Evolutionary conservation across 768 basidiomycete genomes (phyloP), one percentile per base, ranked within the genome.

Genomic region (Thelephora aurantiotincta): DNA sequence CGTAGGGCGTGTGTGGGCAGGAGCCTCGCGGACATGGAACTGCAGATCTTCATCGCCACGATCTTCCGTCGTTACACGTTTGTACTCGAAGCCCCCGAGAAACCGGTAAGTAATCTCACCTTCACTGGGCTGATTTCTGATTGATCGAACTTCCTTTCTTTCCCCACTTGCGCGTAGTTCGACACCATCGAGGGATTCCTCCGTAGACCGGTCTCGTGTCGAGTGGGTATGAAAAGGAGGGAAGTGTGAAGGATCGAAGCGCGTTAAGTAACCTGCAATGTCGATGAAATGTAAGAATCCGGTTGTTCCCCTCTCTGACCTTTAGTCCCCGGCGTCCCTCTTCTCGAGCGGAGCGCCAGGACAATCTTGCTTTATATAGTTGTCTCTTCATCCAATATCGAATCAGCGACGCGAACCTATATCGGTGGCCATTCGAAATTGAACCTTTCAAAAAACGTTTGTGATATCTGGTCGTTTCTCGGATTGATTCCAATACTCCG

Each of bases 161-260:
- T n/a, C n/a, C n/a, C n/a, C n/a, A n/a, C n/a, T n/a, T 30, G 11
- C 12, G 48, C 45, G 11, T 55, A 88, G 80, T 65, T 92, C 47
- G 69, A 75, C 33, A 88, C 81, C 1, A 68, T 77, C 13, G 90
- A 94, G 65, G 91, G 91, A 2, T 93, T 94, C 67, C 66, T 93
- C 51, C 70, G 90, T 54, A 93, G 92, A 67, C 89, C 89, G 0
- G 62, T 84, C 26, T 67, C 63, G 16, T 90, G 87, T 57, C 65
- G 60, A 47, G 79, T 91, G 38, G 85, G 87, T 19, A 73, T 91
- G 56, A 78, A 71, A 60, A 73, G 79, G 41, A 71, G 86, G 48
- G 71, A 76, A 13, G 37, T 52, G 7, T 57, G 22, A 55, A 9
- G 26, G 26, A 4, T 30, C 26, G n/a, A n/a, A n/a, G n/a, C n/a